phyloP scores from a whole-genome alignment of 2,329 filamentous ascomycete genomes.

The Biscogniauxia marginata region DNA sequence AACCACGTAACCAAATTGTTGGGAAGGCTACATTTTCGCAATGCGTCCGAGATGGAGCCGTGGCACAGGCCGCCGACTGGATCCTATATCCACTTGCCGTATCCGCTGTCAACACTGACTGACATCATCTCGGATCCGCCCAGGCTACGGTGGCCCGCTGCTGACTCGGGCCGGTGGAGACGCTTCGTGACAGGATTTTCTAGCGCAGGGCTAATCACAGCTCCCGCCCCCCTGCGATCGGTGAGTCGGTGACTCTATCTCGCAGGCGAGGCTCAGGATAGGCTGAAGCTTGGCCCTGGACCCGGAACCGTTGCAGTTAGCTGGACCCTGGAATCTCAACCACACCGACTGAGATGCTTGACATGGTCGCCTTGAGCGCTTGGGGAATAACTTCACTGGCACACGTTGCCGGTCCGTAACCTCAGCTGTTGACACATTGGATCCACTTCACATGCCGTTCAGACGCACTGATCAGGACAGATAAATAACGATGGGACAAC shows the following conservation, averaged over 20 bases:
- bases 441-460: constrained; percentile 25
- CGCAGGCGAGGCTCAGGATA: neutral
- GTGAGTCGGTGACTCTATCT: neutral
- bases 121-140: constrained; percentile 25
- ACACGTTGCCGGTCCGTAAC: neutral
- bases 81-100: constrained; percentile 15
- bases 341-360: neutral
- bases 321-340: neutral
- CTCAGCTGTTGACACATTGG: constrained; percentile 6
- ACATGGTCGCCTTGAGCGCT: neutral
- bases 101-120: constrained; percentile 17
- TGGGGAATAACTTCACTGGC: neutral
- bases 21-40: neutral
- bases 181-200: constrained; percentile 18
- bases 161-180: constrained; percentile 6
- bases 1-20: neutral
- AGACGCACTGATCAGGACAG: constrained; percentile 2
- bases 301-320: neutral
- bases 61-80: constrained; percentile 14
- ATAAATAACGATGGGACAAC: constrained; percentile 9
- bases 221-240: neutral
- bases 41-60: constrained; percentile 4
- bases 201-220: constrained; percentile 13
- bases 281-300: neutral
- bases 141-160: constrained; percentile 21